Evolutionary conservation across 805 yeast genomes (phyloP), one percentile per base, ranked within the genome.

Genomic region (Candida insectorum): DNA sequence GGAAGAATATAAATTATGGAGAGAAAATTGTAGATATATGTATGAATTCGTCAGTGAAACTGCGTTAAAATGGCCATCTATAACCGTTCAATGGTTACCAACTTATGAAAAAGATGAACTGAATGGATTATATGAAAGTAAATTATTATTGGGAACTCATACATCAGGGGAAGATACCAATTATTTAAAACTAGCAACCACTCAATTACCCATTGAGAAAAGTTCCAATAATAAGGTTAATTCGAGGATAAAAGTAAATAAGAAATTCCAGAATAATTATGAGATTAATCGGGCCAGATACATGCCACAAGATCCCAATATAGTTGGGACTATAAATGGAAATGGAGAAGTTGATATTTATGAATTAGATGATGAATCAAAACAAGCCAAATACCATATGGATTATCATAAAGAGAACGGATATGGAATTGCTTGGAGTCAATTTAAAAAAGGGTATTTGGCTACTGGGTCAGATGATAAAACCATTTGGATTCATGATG

Each of bases 21-120:
- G 85, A 39, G 77, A 83, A 49, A 85, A 83, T 49, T 84, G 89
- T 44, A 81, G 85, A 9, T 77, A 71, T 46, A 83, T 85, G 93
- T 85, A 85, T 45, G 88, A 84, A 47, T 84, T 81, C 52, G 86
- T 85, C 20, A 77, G 83, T 30, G 93, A 85, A 50, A 81, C 91
- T 0, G 85, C 83, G 2, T 60, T 85, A 28, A 75, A 80, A 9
- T 85, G 94, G 94, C 94, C 95, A 2, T 79, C 89, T 2, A 63
- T 85, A 31, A 80, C 91, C 1, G 71, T 82, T 4, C 85, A 85
- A 56, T 85, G 93, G 89, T 54, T 81, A 6, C 89, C 88, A 0
- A 62, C 61, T 18, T 43, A 50, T 41, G 29, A 38, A 9, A 40
- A 30, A 6, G 44, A 33, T 17, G 49, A 40, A 15, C 33, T 38